Evolutionary conservation across 1,139 yeast genomes (phyloP), one percentile per base, ranked within the genome.

Genomic region (Yamadazyma mexicana): DNA sequence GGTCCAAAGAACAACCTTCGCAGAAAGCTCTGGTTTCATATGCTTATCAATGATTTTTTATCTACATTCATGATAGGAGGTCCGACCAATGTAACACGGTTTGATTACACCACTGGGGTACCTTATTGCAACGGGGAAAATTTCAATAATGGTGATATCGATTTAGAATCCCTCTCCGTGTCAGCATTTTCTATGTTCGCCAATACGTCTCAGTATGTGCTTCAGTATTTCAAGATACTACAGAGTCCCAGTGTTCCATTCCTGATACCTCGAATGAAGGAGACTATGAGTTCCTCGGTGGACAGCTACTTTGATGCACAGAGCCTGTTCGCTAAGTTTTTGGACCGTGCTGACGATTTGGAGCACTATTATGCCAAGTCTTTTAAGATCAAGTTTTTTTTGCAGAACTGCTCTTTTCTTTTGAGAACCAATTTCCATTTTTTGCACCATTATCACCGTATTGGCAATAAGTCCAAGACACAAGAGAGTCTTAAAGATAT

Each of bases 11-110:
- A 64, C 40, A 62, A 65, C 45, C 48, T 70, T 36, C 55, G 62
- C 10, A 41, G 57, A 31, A 52, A 51, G 31, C 44, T 52, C 39
- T 52, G 57, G 75, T 56, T 37, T n/a, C 25, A 31, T 14, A 41
- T 50, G 30, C 45, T 66, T 17, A 49, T 61, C 12, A 42, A 62
- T 34, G 81, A 76, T 55, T 45, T 70, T 23, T 56, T 58, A 23
- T 61, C 62, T 44, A 53, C 71, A 0, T 51, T 63, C 46, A 56
- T 58, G 11, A 63, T 52, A 46, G 81, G 81, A 2, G 63, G 62
- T 26, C 63, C 69, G 3, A 52, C 68, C 10, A 49, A 54, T 41
- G 52, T 67, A 10, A 51, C 56, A 39, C 52, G 51, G 15, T 57
- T 53, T 31, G 59, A 62, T 17, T 59, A 54, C 46, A 76, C 71